Base-by-base conservation (phyloP, 2,329 filamentous ascomycete species). In the Colletotrichum tropicale region DNA sequence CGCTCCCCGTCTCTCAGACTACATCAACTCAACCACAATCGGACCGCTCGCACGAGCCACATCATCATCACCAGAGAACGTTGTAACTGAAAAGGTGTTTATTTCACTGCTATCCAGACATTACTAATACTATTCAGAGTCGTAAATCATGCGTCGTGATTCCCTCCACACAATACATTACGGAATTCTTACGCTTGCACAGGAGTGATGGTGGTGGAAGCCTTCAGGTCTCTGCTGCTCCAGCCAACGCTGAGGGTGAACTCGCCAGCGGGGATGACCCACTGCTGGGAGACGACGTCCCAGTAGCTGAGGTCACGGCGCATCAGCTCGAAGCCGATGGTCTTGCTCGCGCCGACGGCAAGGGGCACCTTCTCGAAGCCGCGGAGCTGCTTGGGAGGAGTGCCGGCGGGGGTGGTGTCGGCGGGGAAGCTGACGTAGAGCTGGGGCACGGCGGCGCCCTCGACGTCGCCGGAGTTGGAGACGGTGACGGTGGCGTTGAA, bases 311-410 rank as follows among this genome's bases (percentile, higher is more conserved):
- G 75, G 72, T 90, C 88, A 15, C 88, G 80, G 15, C 88, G 81
- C 79, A 83, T 85, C 36, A 92, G 82, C 28, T 84, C 81, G 76
- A 91, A 91, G 6, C 76, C 78, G 9, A 88, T 85, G 0, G 77
- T 83, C 55, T 80, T 80, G 32, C 81, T 85, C 80, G 87, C 82
- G 1, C 88, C 87, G 1, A 85, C 78, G 6, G 79, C 78, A 2
- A 92, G 80, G 5, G 78, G 78, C 2, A 89, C 78, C 81, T 91
- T 91, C 5, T 89, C 86, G 72, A 92, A 92, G 65, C 84, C 89
- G 77, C 89, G 84, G 8, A 90, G 85, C 78, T 88, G 86, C 65
- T 83, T 83, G 6, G 87, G 83, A 0, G 90, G 90, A 12, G 89
- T 90, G 64, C 83, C 84, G 16, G 81, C 73, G 18, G 84, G 76